Percentiles rank a stretch among this genome's conserved stretches.
Evolutionary conservation across 2,329 filamentous ascomycete genomes (phyloP).

Genomic region (Rutstroemia sydowiana): DNA sequence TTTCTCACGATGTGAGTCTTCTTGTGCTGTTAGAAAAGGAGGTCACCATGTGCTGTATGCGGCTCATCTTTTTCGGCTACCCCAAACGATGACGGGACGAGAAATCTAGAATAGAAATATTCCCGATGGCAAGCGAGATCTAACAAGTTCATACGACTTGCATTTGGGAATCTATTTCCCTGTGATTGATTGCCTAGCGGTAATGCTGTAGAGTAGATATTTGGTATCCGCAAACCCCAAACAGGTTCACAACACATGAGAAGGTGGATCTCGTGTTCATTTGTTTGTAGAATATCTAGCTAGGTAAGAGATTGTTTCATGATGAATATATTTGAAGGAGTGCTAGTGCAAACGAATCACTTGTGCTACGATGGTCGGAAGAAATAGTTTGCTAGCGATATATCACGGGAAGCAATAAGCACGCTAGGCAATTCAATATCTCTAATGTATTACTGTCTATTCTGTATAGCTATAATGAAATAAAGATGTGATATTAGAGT

Average conservation of each 20-base stretch:
- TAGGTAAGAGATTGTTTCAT: conserved; percentile 8
- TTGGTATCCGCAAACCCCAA: conserved; percentile 5
- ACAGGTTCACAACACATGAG: conserved; percentile 2
- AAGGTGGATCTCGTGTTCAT: background rate
- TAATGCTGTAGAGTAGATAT: background rate
- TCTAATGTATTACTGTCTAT: background rate
- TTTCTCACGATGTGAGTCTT: conserved; percentile 5
- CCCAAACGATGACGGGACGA: conserved; percentile 3
- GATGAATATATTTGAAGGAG: background rate
- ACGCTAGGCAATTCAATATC: background rate
- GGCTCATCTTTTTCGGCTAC: conserved; percentile 3
- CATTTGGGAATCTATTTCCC: background rate
- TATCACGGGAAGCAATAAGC: background rate
- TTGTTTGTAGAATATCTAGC: conserved; percentile 3
- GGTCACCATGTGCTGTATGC: conserved; percentile 7
- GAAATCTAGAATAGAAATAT: background rate
- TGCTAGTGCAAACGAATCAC: background rate
- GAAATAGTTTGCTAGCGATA: conserved; percentile 8
- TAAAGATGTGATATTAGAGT: background rate
- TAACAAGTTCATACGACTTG: background rate
- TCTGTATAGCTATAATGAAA: background rate
- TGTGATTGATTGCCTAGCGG: background rate
- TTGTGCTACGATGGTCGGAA: conserved; percentile 7
- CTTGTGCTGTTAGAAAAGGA: conserved; percentile 4
- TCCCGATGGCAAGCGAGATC: conserved; percentile 5